Percentiles rank a stretch among this genome's conserved stretches.
phyloP scores from a whole-genome alignment of 1,139 yeast genomes.

The Fermentozyma sake region DNA sequence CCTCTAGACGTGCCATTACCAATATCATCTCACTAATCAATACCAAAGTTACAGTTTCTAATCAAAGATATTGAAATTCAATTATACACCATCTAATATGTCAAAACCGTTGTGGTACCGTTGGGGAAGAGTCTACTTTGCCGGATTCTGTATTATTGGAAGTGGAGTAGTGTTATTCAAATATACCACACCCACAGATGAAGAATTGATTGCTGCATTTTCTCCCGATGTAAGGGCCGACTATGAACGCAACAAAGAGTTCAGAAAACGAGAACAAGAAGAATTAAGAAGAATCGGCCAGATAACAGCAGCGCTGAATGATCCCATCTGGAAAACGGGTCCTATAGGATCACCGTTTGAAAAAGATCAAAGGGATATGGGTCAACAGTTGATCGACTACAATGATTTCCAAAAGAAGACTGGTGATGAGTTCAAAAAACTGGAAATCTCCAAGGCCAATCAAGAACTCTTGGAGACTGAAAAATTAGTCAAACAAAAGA shows the following conservation, averaged over 20 bases:
- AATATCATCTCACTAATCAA: slow-evolving; percentile 2
- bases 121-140: slow-evolving; percentile 56
- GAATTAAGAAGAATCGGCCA: slow-evolving; percentile 63
- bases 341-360: slow-evolving; percentile 64
- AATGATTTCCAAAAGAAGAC: slow-evolving; percentile 46
- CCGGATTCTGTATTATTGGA: slow-evolving; percentile 60
- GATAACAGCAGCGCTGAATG: slow-evolving; percentile 57
- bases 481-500: slow-evolving; percentile 26
- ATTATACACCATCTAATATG: too few relatives aligned
- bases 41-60: slow-evolving; percentile 10
- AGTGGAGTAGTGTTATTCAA: slow-evolving; percentile 63
- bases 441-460: slow-evolving; percentile 43
- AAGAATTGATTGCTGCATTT: slow-evolving; percentile 63
- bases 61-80: too few relatives aligned
- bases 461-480: slow-evolving; percentile 42
- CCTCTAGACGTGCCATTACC: slow-evolving; percentile 2
- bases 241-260: slow-evolving; percentile 61
- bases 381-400: slow-evolving; percentile 37
- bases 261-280: slow-evolving; percentile 63
- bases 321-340: slow-evolving; percentile 82
- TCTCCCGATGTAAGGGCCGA: slow-evolving; percentile 82
- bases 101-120: slow-evolving; percentile 46
- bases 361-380: slow-evolving; percentile 17
- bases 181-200: slow-evolving; percentile 80
- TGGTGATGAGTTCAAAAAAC: slow-evolving; percentile 42